Evolutionary conservation across 495 filamentous ascomycete species (phyloP), one percentile per base, ranked within the genome.

Genomic region (Talaromyces nanjingensis): DNA sequence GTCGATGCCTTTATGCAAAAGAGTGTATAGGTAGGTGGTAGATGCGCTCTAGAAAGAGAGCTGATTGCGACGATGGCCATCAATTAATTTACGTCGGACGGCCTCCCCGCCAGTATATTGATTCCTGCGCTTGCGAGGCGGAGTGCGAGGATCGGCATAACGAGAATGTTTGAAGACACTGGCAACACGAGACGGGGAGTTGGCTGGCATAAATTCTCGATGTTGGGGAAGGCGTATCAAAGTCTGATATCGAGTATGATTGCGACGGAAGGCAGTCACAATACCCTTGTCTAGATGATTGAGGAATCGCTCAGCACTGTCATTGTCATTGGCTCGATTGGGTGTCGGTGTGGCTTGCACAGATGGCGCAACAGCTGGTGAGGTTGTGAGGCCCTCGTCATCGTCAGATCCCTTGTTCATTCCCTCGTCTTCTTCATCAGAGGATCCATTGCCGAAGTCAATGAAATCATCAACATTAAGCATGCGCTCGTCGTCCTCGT

Each of bases 211-310:
- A 59, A 80, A 80, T 63, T 80, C 78, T 31, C 77, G 74, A 63
- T 81, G 78, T 56, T 81, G 78, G 3, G 85, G 87, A 65, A 85
- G 83, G 71, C 85, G 86, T 65, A 84, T 77, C 63, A 89, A 79
- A 39, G 88, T 81, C 66, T 89, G 83, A 69, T 90, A 87, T 64
- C 87, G 86, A 69, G 84, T 85, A 72, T 93, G 88, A 69, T 92
- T 89, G 42, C 85, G 84, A 47, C 90, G 89, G 77, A 93, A 94
- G 7, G 89, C 87, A 34, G 88, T 89, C 64, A 92, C 89, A 42
- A 87, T 81, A 60, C 86, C 84, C 52, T 83, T 79, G 67, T 88
- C 85, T 61, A 92, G 84, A 63, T 91, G 89, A 60, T 84, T 85
- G 42, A 92, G 77, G 69, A 87, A 84, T 22, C 72, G 70, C 60